These are phyloP conservation scores for Fennellomyces sp. DNA, from an alignment of 371 early-diverging fungal species.

Conservation along the genomic window DNA sequence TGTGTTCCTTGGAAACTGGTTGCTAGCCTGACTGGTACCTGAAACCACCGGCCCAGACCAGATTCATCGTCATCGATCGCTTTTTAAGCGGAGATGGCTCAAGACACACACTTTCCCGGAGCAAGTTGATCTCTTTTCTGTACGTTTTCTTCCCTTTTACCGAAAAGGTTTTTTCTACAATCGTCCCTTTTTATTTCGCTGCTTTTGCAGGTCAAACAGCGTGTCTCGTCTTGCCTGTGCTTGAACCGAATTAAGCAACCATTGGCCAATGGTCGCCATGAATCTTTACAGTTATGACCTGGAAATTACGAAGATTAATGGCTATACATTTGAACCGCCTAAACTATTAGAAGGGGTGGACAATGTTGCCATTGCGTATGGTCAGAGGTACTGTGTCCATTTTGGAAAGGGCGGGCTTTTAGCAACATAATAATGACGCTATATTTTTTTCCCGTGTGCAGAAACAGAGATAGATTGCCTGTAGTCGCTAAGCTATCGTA, in stretches of 20 bases:
- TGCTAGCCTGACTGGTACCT: neutral
- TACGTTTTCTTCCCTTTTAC: neutral
- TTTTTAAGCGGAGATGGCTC: neutral
- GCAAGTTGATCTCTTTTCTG: neutral
- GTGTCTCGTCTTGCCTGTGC: no score
- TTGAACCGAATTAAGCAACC: no score
- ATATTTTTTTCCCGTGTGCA: conserved; percentile 3
- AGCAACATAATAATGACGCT: neutral
- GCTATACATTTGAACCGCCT: conserved; percentile 35
- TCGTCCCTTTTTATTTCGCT: neutral
- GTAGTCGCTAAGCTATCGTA: conserved; percentile 50
- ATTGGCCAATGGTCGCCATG: conserved; percentile 19
- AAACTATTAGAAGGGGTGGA: conserved; percentile 34
- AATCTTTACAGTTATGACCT: conserved; percentile 22
- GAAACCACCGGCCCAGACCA: neutral
- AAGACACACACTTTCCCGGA: neutral
- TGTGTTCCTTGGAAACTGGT: no score
- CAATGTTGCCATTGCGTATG: conserved; percentile 39
- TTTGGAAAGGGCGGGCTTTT: neutral
- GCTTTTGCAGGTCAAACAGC: conserved; percentile 4
- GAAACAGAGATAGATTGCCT: conserved; percentile 39
- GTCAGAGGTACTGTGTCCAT: conserved; percentile 37
- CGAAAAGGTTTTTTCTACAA: neutral
- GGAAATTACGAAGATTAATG: conserved; percentile 24
- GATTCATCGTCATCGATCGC: neutral